A percentile compares a stretch with the other conserved stretches of the same genome.
Conservation (phyloP, 2,329 filamentous ascomycete species). For the Fusarium metavorans region DNA sequence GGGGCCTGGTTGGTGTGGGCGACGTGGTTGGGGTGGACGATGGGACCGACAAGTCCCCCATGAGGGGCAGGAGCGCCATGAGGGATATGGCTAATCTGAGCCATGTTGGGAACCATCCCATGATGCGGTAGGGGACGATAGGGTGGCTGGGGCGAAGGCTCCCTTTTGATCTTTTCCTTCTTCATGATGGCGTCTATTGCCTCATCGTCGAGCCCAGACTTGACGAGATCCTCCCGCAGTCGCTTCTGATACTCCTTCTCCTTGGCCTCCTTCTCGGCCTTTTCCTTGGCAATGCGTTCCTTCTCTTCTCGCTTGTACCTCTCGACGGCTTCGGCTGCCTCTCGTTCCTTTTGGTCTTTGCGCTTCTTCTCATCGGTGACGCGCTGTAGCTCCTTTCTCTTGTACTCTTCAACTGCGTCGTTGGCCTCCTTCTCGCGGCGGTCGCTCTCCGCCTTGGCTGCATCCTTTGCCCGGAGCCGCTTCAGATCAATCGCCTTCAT, state of each 20-base stretch:
- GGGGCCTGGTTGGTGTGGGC: slow-evolving; percentile 10
- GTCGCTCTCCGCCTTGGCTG: slow-evolving; percentile 46
- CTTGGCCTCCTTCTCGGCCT: slow-evolving; percentile 58
- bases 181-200: slow-evolving; percentile 70
- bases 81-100: not conserved
- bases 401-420: slow-evolving; percentile 64
- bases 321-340: slow-evolving; percentile 63
- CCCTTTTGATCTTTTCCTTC: slow-evolving; percentile 62
- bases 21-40: slow-evolving; percentile 1
- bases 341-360: slow-evolving; percentile 62
- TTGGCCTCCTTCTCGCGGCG: slow-evolving; percentile 60
- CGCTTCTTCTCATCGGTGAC: slow-evolving; percentile 60
- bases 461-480: slow-evolving; percentile 62
- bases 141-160: slow-evolving; percentile 21
- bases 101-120: slow-evolving; percentile 1
- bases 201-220: slow-evolving; percentile 69
- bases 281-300: slow-evolving; percentile 57
- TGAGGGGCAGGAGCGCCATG: not conserved
- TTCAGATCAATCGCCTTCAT: slow-evolving; percentile 64
- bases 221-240: slow-evolving; percentile 68
- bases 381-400: slow-evolving; percentile 59
- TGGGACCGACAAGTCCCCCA: not conserved
- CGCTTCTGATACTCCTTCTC: slow-evolving; percentile 64
- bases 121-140: slow-evolving; percentile 19
- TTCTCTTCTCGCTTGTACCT: slow-evolving; percentile 63